These are phyloP conservation scores for Lodderomyces metapsilosis DNA, from an alignment of 1,139 yeast genomes.

Conservation along the genomic window DNA sequence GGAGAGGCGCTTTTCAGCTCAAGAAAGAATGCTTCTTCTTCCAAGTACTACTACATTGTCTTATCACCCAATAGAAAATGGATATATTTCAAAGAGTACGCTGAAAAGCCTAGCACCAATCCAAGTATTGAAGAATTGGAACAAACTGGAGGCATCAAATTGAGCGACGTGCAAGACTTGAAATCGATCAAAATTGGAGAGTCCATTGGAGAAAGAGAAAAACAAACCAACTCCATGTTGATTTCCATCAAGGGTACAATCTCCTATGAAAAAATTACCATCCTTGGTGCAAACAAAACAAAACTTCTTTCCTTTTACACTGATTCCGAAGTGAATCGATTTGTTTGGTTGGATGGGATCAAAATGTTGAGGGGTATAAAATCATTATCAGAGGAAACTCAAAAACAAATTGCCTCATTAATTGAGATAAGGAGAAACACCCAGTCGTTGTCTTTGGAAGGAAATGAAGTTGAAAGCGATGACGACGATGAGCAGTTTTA, in stretches of 20 bases:
- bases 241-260: conserved; percentile 54
- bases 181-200: conserved; percentile 45
- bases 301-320: conserved; percentile 58
- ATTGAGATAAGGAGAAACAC: conserved; percentile 62
- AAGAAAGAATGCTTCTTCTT: conserved; percentile 16
- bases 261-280: conserved; percentile 53
- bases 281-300: conserved; percentile 43
- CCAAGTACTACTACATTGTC: conserved; percentile 53
- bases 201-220: conserved; percentile 39
- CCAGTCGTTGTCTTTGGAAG: conserved; percentile 59
- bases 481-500: conserved; percentile 37
- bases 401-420: conserved; percentile 55
- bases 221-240: conserved; percentile 36
- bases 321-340: conserved; percentile 68
- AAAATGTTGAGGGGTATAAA: conserved; percentile 51
- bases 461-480: conserved; percentile 16
- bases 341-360: conserved; percentile 80
- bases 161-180: conserved; percentile 41
- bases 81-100: conserved; percentile 60
- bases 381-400: conserved; percentile 56
- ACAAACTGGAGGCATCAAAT: conserved; percentile 24
- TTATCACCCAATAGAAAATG: conserved; percentile 71
- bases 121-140: conserved; percentile 63
- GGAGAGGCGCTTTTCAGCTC: conserved; percentile 36
- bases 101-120: conserved; percentile 40